Evolutionary conservation across 75 land plant genomes (phyloP), one percentile per base, ranked within the genome.

Genomic region (Cunninghamia lanceolata): DNA sequence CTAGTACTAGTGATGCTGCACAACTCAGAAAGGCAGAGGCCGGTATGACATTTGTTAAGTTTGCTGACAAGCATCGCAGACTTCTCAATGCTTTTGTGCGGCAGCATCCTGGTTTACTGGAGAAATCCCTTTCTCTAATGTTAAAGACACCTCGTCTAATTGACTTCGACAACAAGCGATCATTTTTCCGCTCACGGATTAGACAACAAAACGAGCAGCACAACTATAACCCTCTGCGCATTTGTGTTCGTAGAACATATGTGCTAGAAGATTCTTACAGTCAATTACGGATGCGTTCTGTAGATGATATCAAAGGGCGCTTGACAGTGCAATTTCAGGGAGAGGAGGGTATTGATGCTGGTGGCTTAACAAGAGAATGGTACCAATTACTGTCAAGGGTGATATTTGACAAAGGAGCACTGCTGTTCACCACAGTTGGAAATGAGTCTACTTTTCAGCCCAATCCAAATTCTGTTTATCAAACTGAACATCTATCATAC

Each of bases 311-410:
- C 59, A 94, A 95, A 84, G 96, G 96, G 5, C 85, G 96, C 11
- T 85, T 95, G 80, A 95, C 94, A 52, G 96, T 95, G 14, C 95
- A 95, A 32, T 95, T 95, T 78, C 96, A 95, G 90, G 96, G 95
- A 45, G 96, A 95, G 85, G 95, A 95, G 66, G 96, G 95, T 4
- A 95, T 95, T 89, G 95, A 95, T 91, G 96, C 96, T 52, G 95
- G 96, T 91, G 96, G 96, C 4, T 85, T 95, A 32, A 95, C 96
- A n/a, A 91, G 96, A 83, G 96, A 95, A 54, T 95, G 96, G 96
- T 95, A 95, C 80, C 96, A 95, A 84, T 66, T 94, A 43, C 86
- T 94, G 46, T 95, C 96, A 36, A 90, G 96, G 47, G 95, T 94
- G 11, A 94, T 94, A 9, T 95, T 95, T 88, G 96, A 95, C 87